phyloP scores from a whole-genome alignment of 2,329 filamentous ascomycete species.

The Colletotrichum acutatum region DNA sequence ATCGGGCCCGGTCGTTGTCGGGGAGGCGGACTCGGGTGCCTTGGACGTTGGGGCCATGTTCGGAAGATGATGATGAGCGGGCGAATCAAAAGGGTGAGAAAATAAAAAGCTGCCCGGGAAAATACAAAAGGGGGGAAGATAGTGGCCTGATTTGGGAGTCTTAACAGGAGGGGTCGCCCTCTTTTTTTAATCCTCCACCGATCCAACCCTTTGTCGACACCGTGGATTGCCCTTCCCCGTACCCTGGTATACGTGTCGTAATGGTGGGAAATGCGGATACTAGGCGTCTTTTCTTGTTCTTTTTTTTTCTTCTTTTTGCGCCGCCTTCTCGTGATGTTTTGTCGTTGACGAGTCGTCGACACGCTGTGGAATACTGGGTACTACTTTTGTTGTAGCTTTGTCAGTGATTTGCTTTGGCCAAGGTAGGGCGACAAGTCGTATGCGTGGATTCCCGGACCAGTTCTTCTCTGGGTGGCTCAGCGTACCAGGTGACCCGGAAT shows the following conservation, averaged over 20 bases:
- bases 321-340: constrained; percentile 10
- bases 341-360: not conserved
- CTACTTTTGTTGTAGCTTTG: not conserved
- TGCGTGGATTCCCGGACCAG: not conserved
- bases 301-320: no score
- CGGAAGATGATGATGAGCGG: constrained; percentile 23
- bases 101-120: not conserved
- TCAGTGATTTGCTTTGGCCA: not conserved
- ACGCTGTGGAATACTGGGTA: not conserved
- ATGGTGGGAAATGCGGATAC: constrained; percentile 29
- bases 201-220: not conserved
- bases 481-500: not conserved
- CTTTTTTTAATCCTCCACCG: constrained; percentile 22
- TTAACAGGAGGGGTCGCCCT: constrained; percentile 27
- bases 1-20: constrained; percentile 32
- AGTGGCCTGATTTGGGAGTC: constrained; percentile 33
- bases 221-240: no score
- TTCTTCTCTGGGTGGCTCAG: not conserved
- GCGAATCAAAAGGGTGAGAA: constrained; percentile 20
- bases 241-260: constrained; percentile 3
- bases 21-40: constrained; percentile 32
- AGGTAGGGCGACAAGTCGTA: constrained; percentile 5
- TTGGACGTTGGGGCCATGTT: constrained; percentile 34
- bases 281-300: not conserved
- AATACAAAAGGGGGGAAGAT: constrained; percentile 22